A percentile compares a stretch with the other conserved stretches of the same genome.
These are phyloP conservation scores for Cercospora berteroae DNA, from an alignment of 2,329 filamentous ascomycete genomes.

Conservation along the genomic window DNA sequence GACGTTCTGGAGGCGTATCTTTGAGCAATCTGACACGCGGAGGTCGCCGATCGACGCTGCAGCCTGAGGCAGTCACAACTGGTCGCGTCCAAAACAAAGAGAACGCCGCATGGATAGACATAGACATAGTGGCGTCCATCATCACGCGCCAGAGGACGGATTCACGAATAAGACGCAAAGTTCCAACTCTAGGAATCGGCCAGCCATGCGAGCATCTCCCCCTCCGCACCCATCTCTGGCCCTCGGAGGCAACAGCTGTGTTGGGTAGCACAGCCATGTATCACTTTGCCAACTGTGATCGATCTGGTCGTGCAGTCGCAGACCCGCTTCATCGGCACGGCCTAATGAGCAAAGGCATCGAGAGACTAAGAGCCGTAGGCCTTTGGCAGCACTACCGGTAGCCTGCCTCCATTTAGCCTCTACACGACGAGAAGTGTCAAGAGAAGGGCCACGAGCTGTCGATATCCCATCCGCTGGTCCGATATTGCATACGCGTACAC, in stretches of 20 bases:
- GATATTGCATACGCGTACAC: neutral
- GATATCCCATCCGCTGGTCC: neutral
- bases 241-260: neutral
- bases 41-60: constrained; percentile 1
- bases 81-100: neutral
- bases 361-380: too few relatives aligned
- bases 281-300: neutral
- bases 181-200: too few relatives aligned
- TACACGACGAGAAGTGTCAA: neutral
- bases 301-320: neutral
- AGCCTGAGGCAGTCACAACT: neutral
- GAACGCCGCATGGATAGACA: neutral
- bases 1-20: neutral
- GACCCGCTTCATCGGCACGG: neutral
- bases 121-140: neutral
- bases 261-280: neutral
- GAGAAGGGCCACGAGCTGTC: neutral
- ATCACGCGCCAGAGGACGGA: too few relatives aligned
- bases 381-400: neutral
- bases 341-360: neutral
- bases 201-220: neutral
- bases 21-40: neutral
- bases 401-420: neutral
- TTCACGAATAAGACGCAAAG: too few relatives aligned
- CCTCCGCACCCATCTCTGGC: neutral